Percentiles rank a stretch among this genome's conserved stretches.
Evolutionary conservation across 164 flowering plant genomes (phyloP).

Genomic region (Stephania yunnanensis): DNA sequence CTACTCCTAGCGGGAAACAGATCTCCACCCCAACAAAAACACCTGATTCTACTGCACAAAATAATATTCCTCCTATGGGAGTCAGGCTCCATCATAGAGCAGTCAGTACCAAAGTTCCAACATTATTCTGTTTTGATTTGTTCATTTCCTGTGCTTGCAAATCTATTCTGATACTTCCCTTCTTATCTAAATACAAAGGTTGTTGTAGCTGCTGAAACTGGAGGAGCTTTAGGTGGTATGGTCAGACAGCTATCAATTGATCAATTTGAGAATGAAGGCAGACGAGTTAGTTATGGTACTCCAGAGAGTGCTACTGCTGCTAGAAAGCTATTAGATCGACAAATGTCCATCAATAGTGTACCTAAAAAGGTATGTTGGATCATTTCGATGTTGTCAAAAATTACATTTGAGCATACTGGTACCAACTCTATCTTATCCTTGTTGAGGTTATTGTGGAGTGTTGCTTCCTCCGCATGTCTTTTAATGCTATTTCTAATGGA

Average conservation of each 20-base stretch:
- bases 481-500: not conserved
- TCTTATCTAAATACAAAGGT: conserved; percentile 36
- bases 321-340: conserved; percentile 86
- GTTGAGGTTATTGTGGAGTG: not conserved
- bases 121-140: conserved; percentile 6
- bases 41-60: conserved; percentile 60
- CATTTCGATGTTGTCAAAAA: no score
- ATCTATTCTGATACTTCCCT: not conserved
- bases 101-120: conserved; percentile 41
- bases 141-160: not conserved
- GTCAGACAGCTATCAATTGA: conserved; percentile 41
- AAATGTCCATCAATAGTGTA: conserved; percentile 93
- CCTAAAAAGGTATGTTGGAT: conserved; percentile 81
- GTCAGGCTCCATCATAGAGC: conserved; percentile 94
- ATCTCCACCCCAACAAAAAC: conserved; percentile 49
- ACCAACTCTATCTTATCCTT: not conserved
- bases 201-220: conserved; percentile 93
- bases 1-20: conserved; percentile 87
- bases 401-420: not conserved
- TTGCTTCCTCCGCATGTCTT: not conserved
- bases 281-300: conserved; percentile 97
- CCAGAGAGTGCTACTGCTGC: conserved; percentile 98
- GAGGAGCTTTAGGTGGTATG: conserved; percentile 48
- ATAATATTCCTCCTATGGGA: conserved; percentile 55
- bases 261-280: conserved; percentile 78